Base-by-base conservation (phyloP, 2,329 filamentous ascomycete genomes). In the Colletotrichum eleusines region DNA sequence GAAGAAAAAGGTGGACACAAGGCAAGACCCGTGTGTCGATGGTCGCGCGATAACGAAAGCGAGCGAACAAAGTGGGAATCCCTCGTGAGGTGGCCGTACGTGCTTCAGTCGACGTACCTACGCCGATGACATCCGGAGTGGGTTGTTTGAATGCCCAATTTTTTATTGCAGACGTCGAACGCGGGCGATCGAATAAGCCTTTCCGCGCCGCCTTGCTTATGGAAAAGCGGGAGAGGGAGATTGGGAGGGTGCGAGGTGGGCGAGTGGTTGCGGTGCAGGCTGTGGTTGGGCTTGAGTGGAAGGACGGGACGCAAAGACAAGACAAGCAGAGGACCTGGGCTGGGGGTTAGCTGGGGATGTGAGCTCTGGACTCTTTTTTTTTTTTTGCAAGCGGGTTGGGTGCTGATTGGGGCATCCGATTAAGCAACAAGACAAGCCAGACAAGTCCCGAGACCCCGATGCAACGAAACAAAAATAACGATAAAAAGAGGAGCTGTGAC, bases 181-280 rank as follows among this genome's bases (percentile, higher is more conserved):
- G 63, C 59, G 57, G 66, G 53, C 44, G 65, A 67, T 38, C 62
- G 63, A 70, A 71, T 46, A 69, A 71, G 64, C 69, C 64, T 71
- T 68, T 71, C 59, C 53, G 64, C 69, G 64, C 54, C 64, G 69
- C 65, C 58, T 71, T 60, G 65, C 51, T 57, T 61, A 46, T 33
- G 55, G 26, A 53, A 61, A 61, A 61, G 57, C 50, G 57, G 57
- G 58, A 68, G 63, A 68, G 68, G 61, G 54, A 58, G 61, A 31
- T 40, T 59, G 58, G 31, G 53, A 60, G 60, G 53, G 53, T 23
- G n/a, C 31, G 46, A 35, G 48, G 55, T 54, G 35, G 55, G 55
- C 38, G 44, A 53, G 50, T 28, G 48, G 46, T 54, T 61, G 50
- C 46, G 63, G 68, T 42, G 57, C 57, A 48, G 48, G 46, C 46